Conservation (phyloP, 495 filamentous ascomycete genomes). For the Cryomyces minteri region DNA sequence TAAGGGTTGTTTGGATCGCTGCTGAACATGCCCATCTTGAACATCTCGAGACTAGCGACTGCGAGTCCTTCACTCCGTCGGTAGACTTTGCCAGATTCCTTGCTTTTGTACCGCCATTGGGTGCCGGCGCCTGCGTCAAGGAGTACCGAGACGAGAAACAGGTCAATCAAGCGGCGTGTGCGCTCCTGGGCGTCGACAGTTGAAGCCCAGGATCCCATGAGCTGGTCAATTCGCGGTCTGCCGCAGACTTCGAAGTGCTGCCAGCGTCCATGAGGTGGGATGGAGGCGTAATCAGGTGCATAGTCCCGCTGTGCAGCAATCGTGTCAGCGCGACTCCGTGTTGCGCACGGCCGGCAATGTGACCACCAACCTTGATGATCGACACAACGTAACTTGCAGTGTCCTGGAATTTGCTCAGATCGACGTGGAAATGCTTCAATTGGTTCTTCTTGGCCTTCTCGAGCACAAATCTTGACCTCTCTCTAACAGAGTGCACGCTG, state of each 20-base stretch:
- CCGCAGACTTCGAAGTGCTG: slow-evolving; percentile 85
- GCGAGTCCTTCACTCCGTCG: slow-evolving; percentile 82
- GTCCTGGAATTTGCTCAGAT: slow-evolving; percentile 70
- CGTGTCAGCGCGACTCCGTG: background rate
- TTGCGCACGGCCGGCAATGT: background rate
- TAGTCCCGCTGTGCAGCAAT: slow-evolving; percentile 53
- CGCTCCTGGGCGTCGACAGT: slow-evolving; percentile 50
- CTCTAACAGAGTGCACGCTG: slow-evolving; percentile 76
- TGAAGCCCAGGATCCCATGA: slow-evolving; percentile 48
- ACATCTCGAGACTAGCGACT: slow-evolving; percentile 93
- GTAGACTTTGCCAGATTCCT: slow-evolving; percentile 73
- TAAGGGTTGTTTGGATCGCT: slow-evolving; percentile 62
- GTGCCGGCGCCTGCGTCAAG: slow-evolving; percentile 78
- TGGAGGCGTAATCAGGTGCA: slow-evolving; percentile 65
- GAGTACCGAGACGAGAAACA: slow-evolving; percentile 80
- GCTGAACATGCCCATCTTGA: slow-evolving; percentile 85
- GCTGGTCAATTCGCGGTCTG: slow-evolving; percentile 49
- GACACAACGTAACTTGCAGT: slow-evolving; percentile 85
- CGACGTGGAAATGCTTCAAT: slow-evolving; percentile 80
- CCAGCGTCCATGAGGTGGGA: slow-evolving; percentile 75
- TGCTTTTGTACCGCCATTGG: slow-evolving; percentile 74
- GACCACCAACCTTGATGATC: slow-evolving; percentile 70
- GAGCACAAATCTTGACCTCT: slow-evolving; percentile 52
- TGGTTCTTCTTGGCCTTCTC: slow-evolving; percentile 62
- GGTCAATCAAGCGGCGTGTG: slow-evolving; percentile 59